These are phyloP conservation scores for Xanthoconium purpureum DNA, from an alignment of 768 basidiomycete species.

Conservation along the genomic window DNA sequence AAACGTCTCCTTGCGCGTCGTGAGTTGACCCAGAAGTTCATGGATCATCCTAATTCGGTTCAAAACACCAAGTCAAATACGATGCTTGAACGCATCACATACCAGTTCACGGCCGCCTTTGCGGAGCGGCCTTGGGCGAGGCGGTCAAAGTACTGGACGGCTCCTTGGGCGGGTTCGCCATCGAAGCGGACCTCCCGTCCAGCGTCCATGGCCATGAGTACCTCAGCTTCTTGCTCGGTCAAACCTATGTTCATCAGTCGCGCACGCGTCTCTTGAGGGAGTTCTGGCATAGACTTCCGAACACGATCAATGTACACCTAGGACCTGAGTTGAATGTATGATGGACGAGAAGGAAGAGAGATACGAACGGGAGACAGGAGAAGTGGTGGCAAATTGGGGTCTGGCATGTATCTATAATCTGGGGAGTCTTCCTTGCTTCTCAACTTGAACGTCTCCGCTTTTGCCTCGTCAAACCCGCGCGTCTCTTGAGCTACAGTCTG, in stretches of 20 bases:
- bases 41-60: conserved; percentile 73
- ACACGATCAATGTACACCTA: conserved; percentile 64
- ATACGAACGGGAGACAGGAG: conserved; percentile 47
- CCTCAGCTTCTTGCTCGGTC: conserved; percentile 63
- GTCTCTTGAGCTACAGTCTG: conserved; percentile 74
- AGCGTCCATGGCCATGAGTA: conserved; percentile 71
- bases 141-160: conserved; percentile 79
- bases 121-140: conserved; percentile 56
- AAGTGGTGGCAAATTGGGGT: conserved; percentile 84
- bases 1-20: conserved; percentile 55
- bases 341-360: not conserved
- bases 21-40: conserved; percentile 78
- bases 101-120: conserved; percentile 85
- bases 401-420: conserved; percentile 98
- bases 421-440: conserved; percentile 91
- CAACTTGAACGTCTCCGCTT: conserved; percentile 75
- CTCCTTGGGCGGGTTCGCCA: conserved; percentile 49
- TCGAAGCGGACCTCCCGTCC: conserved; percentile 62
- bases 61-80: not conserved
- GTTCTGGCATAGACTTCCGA: conserved; percentile 59
- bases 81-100: conserved; percentile 14
- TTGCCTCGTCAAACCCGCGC: conserved; percentile 82
- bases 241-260: conserved; percentile 59
- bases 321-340: not conserved
- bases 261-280: conserved; percentile 60